Base-by-base conservation (phyloP, 2,329 filamentous ascomycete genomes). In the Chrysoporthe deuterocubensis region DNA sequence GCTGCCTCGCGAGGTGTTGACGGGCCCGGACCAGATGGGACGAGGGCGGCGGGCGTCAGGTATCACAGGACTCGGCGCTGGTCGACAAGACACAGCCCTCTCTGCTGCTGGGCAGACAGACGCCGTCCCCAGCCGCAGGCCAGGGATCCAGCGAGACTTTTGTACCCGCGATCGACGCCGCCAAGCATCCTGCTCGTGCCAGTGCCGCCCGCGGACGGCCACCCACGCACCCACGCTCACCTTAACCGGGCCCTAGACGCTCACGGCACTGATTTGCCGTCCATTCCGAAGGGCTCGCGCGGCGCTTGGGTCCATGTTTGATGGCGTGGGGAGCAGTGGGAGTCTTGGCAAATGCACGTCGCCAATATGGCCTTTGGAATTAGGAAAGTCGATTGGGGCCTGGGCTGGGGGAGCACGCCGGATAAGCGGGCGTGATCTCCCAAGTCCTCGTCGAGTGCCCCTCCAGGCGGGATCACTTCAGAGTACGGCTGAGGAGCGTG, bases 341-440 rank as follows among this genome's bases (percentile, higher is more conserved):
- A 61, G 64, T 54, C 64, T 66, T 66, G 64, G 57, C 57, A 66
- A 60, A 61, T 66, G 64, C 64, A 66, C 26, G 57, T 32, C 48
- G 13, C 40, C 37, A 44, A 46, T 40, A 60, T 44, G 37, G 26
- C 16, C 32, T 5, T 26, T 16, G 13, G 7, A 37, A 16, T 37
- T 32, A 8, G 18, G 6, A 13, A n/a, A 37, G 40, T 59, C 57
- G 18, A 43, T 21, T 26, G 18, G n/a, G 18, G 8, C 40, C 7
- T 26, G 18, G n/a, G 18, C 34, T 57, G 14, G 34, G 5, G 16
- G 16, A 16, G 13, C 11, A 42, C 21, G 9, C 57, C 37, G 57
- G 37, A 59, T 43, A 40, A 59, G 54, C 26, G 54, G 8, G 9
- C 32, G 9, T 9, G 21, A 32, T 52, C 37, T 40, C 4, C 37